A percentile compares a stretch with the other conserved stretches of the same genome.
Conservation (phyloP, 1,284 basidiomycete species). For the Earliella scabrosa region DNA sequence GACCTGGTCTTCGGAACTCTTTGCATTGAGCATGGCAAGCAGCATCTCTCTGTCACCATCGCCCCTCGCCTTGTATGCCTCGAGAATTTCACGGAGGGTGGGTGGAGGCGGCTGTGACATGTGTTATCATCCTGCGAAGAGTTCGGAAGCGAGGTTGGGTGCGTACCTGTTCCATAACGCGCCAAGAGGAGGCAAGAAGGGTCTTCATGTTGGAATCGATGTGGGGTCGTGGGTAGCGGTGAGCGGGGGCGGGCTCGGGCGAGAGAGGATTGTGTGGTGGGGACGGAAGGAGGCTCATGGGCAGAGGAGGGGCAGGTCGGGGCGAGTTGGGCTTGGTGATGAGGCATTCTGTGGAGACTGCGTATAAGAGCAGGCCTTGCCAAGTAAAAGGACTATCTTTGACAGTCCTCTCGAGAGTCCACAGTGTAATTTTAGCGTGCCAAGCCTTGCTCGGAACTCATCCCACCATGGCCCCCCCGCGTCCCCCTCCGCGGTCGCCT, state of each 20-base stretch:
- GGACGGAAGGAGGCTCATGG: constrained; percentile 32
- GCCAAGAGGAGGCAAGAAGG: constrained; percentile 48
- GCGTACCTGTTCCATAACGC: constrained; percentile 52
- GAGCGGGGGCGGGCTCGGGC: constrained; percentile 31
- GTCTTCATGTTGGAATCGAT: constrained; percentile 33
- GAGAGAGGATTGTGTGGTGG: constrained; percentile 29
- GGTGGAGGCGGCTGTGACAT: constrained; percentile 68
- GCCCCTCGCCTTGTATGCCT: constrained; percentile 81
- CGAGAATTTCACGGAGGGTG: constrained; percentile 80
- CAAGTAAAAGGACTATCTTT: constrained; percentile 38
- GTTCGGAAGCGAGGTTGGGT: constrained; percentile 26
- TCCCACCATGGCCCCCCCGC: constrained; percentile 22
- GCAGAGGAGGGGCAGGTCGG: constrained; percentile 15
- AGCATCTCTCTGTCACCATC: constrained; percentile 91
- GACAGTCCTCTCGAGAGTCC: constrained; percentile 31
- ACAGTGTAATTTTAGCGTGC: constrained; percentile 37
- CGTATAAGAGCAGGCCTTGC: constrained; percentile 37
- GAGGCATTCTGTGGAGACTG: constrained; percentile 18
- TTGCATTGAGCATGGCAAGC: constrained; percentile 86
- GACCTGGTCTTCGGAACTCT: constrained; percentile 88
- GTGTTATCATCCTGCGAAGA: constrained; percentile 35
- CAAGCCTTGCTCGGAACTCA: constrained; percentile 33
- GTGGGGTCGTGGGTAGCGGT: constrained; percentile 27
- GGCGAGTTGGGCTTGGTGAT: constrained; percentile 20
- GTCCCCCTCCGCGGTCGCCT: constrained; percentile 1